These are phyloP conservation scores for Serendipita vermifera DNA, from an alignment of 768 basidiomycete genomes.

Conservation along the genomic window DNA sequence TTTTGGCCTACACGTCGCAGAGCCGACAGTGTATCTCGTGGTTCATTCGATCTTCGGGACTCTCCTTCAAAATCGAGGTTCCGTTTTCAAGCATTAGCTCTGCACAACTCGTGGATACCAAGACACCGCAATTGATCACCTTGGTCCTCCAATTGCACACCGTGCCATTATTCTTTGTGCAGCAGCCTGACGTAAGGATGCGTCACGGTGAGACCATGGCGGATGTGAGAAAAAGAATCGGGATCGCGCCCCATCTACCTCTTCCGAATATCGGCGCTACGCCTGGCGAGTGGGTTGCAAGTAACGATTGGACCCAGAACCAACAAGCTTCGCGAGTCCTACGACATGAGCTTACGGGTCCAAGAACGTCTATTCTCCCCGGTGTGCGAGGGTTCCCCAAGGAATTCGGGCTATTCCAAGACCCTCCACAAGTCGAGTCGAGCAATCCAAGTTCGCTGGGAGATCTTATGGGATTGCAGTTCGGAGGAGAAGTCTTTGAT, in stretches of 20 bases:
- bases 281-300: slow-evolving; percentile 44
- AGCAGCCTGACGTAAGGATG: slow-evolving; percentile 57
- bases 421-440: background rate
- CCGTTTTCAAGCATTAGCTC: slow-evolving; percentile 44
- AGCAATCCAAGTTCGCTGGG: background rate
- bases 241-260: slow-evolving; percentile 16
- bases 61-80: slow-evolving; percentile 77
- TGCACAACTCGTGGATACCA: slow-evolving; percentile 17
- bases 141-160: slow-evolving; percentile 30
- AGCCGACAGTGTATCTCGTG: slow-evolving; percentile 52
- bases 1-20: slow-evolving; percentile 66
- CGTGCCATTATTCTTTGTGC: slow-evolving; percentile 48
- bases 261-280: slow-evolving; percentile 16
- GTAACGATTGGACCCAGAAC: slow-evolving; percentile 66
- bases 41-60: slow-evolving; percentile 63
- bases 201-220: slow-evolving; percentile 40
- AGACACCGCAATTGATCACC: slow-evolving; percentile 42
- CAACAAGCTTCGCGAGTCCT: slow-evolving; percentile 52
- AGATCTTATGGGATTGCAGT: too few relatives aligned
- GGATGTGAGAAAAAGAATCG: slow-evolving; percentile 14
- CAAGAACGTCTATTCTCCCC: slow-evolving; percentile 17
- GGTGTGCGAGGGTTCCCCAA: background rate
- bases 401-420: background rate
- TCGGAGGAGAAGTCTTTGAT: background rate
- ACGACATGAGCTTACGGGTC: slow-evolving; percentile 52